Evolutionary conservation across 306 rosid species (phyloP).

Genomic region (Castanopsis chinensis): DNA sequence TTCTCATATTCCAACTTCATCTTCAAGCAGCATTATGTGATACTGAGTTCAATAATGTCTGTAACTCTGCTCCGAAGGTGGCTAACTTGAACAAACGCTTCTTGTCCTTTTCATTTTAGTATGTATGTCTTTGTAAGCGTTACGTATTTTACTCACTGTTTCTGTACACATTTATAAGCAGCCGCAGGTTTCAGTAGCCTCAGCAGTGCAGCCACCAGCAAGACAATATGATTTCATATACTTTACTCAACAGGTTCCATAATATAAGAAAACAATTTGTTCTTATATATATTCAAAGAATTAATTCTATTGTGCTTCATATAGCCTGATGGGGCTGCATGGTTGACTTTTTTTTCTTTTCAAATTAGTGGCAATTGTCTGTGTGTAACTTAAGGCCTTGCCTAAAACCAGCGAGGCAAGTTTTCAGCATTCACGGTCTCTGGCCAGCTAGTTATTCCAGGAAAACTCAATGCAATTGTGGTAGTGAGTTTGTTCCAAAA

Average conservation of each 20-base stretch:
- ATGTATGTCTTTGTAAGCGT: not conserved
- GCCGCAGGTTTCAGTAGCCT: not conserved
- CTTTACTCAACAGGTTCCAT: constrained; percentile 26
- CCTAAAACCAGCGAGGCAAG: constrained; percentile 23
- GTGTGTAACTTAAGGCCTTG: constrained; percentile 10
- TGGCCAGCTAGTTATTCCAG: constrained; percentile 17
- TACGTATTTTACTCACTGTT: not conserved
- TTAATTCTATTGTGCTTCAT: not conserved
- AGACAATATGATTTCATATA: constrained; percentile 13
- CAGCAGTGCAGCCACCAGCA: not conserved
- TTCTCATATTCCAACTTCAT: not conserved
- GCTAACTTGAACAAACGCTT: not conserved
- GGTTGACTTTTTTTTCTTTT: not conserved
- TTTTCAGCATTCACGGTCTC: constrained; percentile 24
- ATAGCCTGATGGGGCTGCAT: not conserved
- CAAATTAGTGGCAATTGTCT: constrained; percentile 22
- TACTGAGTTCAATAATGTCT: not conserved
- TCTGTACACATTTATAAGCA: not conserved
- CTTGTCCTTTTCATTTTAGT: not conserved
- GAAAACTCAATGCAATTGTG: not conserved
- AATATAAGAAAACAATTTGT: not conserved
- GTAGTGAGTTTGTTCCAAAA: not conserved
- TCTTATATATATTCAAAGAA: not conserved
- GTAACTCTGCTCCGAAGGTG: not conserved
- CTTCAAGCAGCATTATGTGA: not conserved